Base-by-base conservation (phyloP, 768 basidiomycete genomes). In the Amanita thiersii region DNA sequence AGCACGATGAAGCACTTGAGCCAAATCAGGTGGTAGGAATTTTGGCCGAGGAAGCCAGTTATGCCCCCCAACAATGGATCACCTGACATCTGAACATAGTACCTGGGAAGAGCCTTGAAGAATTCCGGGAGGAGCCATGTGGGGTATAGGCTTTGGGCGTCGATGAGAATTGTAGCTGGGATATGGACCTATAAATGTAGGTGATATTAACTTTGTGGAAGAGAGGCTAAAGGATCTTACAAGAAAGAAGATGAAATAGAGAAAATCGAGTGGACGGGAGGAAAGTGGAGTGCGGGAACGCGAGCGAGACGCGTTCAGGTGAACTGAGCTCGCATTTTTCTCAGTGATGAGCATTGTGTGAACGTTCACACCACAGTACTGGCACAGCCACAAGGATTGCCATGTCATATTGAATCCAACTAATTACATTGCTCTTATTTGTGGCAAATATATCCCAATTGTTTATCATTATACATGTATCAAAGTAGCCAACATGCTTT, bases 211-310 rank as follows among this genome's bases (percentile, higher is more conserved):
- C 17, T 24, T 8, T 17, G 24, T 23, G 30, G 21, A 19, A 1
- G 12, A 17, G 6, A 24, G 35, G 21, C 32, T 24, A 37, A 8
- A 4, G 23, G 19, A 4, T 54, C 75, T 45, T 47, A 79, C 84
- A 43, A 79, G 50, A 49, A 86, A 88, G 63, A 85, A 89, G 0
- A 52, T 37, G 46, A 86, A 83, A 55, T 88, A 89, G 2, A 86
- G 20, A 2, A 83, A 50, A 55, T 86, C 84, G 29, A 77, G 47
- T 9, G 79, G 80, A 45, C 84, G 77, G 20, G 72, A 63, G 2
- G 60, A 60, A 24, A 85, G 60, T 10, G 79, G 66, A 0, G 50
- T 42, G 3, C 43, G 44, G 3, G 2, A n/a, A n/a, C 30, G 43
- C 12, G 24, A n/a, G 43, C 36, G 28, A 45, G 44, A n/a, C 9